Conservation (phyloP, 345 rosid genomes). For the Populus tremula region DNA sequence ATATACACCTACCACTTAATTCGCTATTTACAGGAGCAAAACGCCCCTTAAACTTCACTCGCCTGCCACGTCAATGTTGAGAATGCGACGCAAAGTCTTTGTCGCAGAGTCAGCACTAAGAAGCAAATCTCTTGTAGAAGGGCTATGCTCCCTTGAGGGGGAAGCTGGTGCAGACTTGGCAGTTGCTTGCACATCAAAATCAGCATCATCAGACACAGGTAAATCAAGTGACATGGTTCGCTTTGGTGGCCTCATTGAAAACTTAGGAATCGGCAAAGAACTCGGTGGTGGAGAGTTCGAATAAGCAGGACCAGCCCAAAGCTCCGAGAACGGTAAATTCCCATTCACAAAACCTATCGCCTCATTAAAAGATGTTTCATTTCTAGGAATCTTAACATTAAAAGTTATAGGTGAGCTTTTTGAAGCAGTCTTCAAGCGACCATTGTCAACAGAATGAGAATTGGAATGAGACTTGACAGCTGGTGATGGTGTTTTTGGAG, state of each 20-base stretch:
- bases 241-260: slow-evolving; percentile 59
- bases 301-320: slow-evolving; percentile 98
- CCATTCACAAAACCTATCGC: slow-evolving; percentile 21
- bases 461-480: not conserved
- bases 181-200: slow-evolving; percentile 38
- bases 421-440: slow-evolving; percentile 4
- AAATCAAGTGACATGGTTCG: slow-evolving; percentile 61
- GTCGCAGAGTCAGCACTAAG: slow-evolving; percentile 73
- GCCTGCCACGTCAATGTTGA: slow-evolving; percentile 69
- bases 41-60: slow-evolving; percentile 46
- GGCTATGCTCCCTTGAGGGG: slow-evolving; percentile 56
- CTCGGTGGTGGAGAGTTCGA: slow-evolving; percentile 96
- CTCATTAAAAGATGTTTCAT: slow-evolving; percentile 28
- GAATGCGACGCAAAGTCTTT: slow-evolving; percentile 83
- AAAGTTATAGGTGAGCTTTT: slow-evolving; percentile 62
- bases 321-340: slow-evolving; percentile 54
- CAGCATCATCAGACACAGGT: slow-evolving; percentile 36
- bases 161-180: slow-evolving; percentile 89
- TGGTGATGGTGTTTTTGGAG: slow-evolving; percentile 33
- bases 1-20: slow-evolving; percentile 54
- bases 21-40: slow-evolving; percentile 49
- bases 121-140: slow-evolving; percentile 43
- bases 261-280: slow-evolving; percentile 88
- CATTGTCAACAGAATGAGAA: slow-evolving; percentile 14
- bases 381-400: slow-evolving; percentile 21